A percentile compares a stretch with the other conserved stretches of the same genome.
These are phyloP conservation scores for Colletotrichum sidae DNA, from an alignment of 2,329 filamentous ascomycete species.

Conservation along the genomic window DNA sequence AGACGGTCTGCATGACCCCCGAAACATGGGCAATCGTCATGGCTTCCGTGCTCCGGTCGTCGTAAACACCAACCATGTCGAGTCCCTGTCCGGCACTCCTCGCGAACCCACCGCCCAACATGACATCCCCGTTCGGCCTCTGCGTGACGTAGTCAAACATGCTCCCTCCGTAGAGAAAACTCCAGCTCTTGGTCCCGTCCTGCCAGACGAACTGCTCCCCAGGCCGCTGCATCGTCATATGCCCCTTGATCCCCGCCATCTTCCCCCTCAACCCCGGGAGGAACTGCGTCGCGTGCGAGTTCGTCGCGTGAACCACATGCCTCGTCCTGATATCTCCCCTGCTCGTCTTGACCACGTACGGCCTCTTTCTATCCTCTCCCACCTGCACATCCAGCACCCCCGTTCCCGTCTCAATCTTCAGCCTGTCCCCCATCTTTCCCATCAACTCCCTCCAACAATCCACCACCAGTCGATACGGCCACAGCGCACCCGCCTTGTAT, in stretches of 20 bases:
- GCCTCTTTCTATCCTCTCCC: constrained; percentile 37
- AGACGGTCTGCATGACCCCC: constrained; percentile 56
- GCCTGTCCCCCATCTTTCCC: constrained; percentile 42
- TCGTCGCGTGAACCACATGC: constrained; percentile 69
- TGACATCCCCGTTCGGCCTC: constrained; percentile 58
- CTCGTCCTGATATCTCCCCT: constrained; percentile 57
- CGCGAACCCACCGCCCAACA: constrained; percentile 66
- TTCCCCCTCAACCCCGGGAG: constrained; percentile 60
- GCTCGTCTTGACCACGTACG: constrained; percentile 57
- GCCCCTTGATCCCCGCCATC: constrained; percentile 57
- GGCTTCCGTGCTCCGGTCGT: constrained; percentile 56
- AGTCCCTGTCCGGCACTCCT: constrained; percentile 55
- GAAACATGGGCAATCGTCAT: constrained; percentile 52
- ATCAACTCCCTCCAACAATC: constrained; percentile 57
- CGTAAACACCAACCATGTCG: constrained; percentile 58
- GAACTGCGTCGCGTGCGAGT: constrained; percentile 63
- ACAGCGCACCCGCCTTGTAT: constrained; percentile 61
- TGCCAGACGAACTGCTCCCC: constrained; percentile 42
- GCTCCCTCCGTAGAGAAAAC: constrained; percentile 55
- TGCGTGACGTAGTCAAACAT: constrained; percentile 66
- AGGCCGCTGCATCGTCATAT: constrained; percentile 63
- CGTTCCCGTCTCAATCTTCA: constrained; percentile 53
- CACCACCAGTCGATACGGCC: constrained; percentile 63
- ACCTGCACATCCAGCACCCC: constrained; percentile 45
- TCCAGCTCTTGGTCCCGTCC: constrained; percentile 60